Conservation (phyloP, 2,329 filamentous ascomycete species). For the Claviceps sp. region DNA sequence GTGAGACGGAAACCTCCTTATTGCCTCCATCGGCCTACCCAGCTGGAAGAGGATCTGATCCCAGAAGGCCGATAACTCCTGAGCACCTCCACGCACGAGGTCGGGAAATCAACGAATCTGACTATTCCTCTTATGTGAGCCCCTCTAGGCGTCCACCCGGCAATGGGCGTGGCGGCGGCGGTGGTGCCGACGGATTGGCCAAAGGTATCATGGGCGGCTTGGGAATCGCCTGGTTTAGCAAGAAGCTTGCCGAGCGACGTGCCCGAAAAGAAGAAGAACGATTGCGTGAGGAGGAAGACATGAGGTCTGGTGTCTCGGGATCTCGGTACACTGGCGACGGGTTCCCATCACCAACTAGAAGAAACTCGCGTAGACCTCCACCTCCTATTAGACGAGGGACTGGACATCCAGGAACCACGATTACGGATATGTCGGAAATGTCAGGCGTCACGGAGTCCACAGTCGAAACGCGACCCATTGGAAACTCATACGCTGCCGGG, state of each 20-base stretch:
- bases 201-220: constrained; percentile 48
- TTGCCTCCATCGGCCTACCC: constrained; percentile 34
- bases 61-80: constrained; percentile 32
- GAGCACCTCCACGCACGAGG: constrained; percentile 32
- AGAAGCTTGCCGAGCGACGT: constrained; percentile 46
- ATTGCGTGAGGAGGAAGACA: constrained; percentile 35
- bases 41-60: constrained; percentile 23
- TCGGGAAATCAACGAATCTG: constrained; percentile 37
- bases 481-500: constrained; percentile 14
- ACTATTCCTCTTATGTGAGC: constrained; percentile 48
- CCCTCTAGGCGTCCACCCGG: constrained; percentile 44
- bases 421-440: constrained; percentile 16
- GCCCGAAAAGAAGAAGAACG: constrained; percentile 35
- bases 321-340: constrained; percentile 60
- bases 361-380: constrained; percentile 17
- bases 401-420: constrained; percentile 15
- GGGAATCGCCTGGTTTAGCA: constrained; percentile 56
- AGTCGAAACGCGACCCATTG: constrained; percentile 17
- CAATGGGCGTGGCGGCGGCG: constrained; percentile 24
- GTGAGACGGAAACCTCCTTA: constrained; percentile 25
- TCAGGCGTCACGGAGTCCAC: constrained; percentile 24
- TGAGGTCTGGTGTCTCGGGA: constrained; percentile 46
- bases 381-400: constrained; percentile 18
- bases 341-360: constrained; percentile 34
- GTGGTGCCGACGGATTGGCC: constrained; percentile 35